A percentile compares a stretch with the other conserved stretches of the same genome.
Evolutionary conservation across 2,329 filamentous ascomycete species (phyloP).

Genomic region (Penicillium sclerotiorum): DNA sequence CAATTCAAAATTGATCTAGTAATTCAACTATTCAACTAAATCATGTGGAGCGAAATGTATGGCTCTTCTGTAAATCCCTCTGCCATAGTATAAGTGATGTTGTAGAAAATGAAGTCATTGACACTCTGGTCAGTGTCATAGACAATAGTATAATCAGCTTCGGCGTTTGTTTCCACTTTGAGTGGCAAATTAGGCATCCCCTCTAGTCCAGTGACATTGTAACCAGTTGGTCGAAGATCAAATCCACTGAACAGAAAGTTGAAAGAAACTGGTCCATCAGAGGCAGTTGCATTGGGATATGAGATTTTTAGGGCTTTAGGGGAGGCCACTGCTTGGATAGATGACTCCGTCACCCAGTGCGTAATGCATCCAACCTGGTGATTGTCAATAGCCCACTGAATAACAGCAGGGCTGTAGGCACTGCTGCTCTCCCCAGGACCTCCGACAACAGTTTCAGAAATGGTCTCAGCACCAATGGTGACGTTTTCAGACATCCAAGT

Average conservation of each 20-base stretch:
- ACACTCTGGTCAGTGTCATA: conserved; percentile 19
- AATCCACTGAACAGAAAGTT: conserved; percentile 20
- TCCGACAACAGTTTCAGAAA: conserved; percentile 59
- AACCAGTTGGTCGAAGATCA: conserved; percentile 50
- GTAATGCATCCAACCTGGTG: conserved; percentile 24
- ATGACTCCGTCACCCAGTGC: conserved; percentile 45
- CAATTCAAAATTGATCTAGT: not conserved
- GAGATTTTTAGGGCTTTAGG: conserved; percentile 52
- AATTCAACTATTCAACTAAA: conserved; percentile 1
- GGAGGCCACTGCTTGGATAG: conserved; percentile 46
- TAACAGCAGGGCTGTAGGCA: conserved; percentile 62
- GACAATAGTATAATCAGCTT: conserved; percentile 12
- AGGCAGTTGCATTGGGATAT: conserved; percentile 53
- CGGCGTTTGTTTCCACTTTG: conserved; percentile 15
- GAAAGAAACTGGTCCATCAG: conserved; percentile 9
- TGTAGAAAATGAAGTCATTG: conserved; percentile 22
- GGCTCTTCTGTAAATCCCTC: conserved; percentile 11
- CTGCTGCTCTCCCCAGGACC: conserved; percentile 55
- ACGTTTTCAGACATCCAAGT: conserved; percentile 60
- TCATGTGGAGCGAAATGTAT: conserved; percentile 12
- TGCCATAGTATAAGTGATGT: conserved; percentile 22
- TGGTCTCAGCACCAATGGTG: conserved; percentile 63
- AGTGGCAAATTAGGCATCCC: conserved; percentile 15
- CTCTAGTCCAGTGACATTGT: conserved; percentile 20
- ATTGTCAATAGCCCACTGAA: conserved; percentile 57